These are phyloP conservation scores for Amorphotheca resinae DNA, from an alignment of 495 filamentous ascomycete species.

Conservation along the genomic window DNA sequence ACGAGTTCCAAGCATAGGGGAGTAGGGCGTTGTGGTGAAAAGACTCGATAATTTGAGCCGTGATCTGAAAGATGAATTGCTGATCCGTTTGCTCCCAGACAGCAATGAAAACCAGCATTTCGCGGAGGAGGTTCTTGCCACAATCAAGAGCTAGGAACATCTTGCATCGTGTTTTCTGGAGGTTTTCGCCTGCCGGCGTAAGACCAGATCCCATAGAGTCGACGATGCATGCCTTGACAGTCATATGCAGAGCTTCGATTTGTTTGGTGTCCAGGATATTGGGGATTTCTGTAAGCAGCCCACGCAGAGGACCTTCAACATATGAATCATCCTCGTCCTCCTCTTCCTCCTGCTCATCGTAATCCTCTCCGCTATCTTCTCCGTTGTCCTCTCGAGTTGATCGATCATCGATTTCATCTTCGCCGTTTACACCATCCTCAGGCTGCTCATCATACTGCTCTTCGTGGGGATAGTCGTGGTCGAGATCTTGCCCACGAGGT, in stretches of 20 bases:
- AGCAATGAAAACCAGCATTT: conserved; percentile 89
- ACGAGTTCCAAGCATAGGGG: conserved; percentile 79
- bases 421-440: conserved; percentile 8
- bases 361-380: conserved; percentile 29
- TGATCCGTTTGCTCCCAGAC: conserved; percentile 91
- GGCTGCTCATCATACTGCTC: conserved; percentile 47
- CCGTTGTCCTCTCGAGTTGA: conserved; percentile 37
- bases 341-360: conserved; percentile 63
- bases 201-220: conserved; percentile 46
- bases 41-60: conserved; percentile 87
- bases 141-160: conserved; percentile 77
- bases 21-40: conserved; percentile 79
- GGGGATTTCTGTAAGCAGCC: conserved; percentile 84
- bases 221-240: conserved; percentile 80
- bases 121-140: conserved; percentile 74
- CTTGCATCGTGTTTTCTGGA: conserved; percentile 76
- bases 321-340: conserved; percentile 70
- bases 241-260: conserved; percentile 91
- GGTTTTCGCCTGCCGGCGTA: conserved; percentile 49
- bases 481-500: conserved; percentile 22
- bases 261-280: conserved; percentile 84
- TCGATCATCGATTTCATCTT: conserved; percentile 53
- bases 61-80: conserved; percentile 87
- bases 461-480: conserved; percentile 29
- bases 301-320: conserved; percentile 72